Evolutionary conservation across 257 asterid species (phyloP).

Genomic region (Prunella vulgaris): DNA sequence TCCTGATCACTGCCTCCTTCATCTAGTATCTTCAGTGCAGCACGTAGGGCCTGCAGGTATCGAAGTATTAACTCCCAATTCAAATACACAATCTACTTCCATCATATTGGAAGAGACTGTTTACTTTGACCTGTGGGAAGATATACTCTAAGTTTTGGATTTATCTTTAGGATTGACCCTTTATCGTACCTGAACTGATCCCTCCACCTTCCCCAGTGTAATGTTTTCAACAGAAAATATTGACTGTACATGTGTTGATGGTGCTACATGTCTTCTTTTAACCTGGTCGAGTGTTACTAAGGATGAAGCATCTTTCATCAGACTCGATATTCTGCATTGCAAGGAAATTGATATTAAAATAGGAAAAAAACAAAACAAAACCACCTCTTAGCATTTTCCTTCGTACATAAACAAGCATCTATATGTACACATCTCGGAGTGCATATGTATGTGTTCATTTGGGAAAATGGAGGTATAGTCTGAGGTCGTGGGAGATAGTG

Average conservation of each 20-base stretch:
- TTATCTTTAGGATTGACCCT: not conserved
- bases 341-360: not conserved
- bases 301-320: conserved; percentile 55
- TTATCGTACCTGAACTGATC: conserved; percentile 52
- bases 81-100: not conserved
- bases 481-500: not conserved
- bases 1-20: conserved; percentile 67
- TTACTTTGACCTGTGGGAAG: not conserved
- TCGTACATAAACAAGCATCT: not conserved
- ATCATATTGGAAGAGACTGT: not conserved
- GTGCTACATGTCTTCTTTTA: conserved; percentile 32
- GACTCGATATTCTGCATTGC: conserved; percentile 47
- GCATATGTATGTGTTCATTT: not conserved
- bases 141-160: not conserved
- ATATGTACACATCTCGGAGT: not conserved
- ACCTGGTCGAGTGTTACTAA: conserved; percentile 44
- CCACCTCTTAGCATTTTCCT: conserved; percentile 1
- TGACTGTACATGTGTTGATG: conserved; percentile 47
- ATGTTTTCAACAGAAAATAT: conserved; percentile 40
- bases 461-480: not conserved
- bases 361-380: not conserved
- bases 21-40: conserved; percentile 62
- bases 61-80: conserved; percentile 4
- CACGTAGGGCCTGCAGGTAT: conserved; percentile 57
- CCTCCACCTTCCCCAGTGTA: conserved; percentile 79